These are phyloP conservation scores for Tillandsia fasciculata DNA, from an alignment of 176 grass and related monocot species.

Conservation along the genomic window DNA sequence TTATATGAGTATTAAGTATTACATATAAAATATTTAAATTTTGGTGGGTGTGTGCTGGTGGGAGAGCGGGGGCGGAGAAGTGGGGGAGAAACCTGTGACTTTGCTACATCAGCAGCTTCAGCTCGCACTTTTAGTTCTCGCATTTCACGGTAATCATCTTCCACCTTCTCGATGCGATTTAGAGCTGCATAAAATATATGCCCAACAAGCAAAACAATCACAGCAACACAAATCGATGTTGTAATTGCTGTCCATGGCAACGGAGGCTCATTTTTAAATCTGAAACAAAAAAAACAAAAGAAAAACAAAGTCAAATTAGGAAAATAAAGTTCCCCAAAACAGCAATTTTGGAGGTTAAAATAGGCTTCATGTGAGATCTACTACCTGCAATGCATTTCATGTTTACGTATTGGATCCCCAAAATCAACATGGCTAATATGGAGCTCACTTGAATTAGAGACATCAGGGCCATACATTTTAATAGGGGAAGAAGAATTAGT, in stretches of 20 bases:
- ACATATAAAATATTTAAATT: too few relatives aligned
- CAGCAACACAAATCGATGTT: conserved; percentile 40
- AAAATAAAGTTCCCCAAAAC: not conserved
- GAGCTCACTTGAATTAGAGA: conserved; percentile 18
- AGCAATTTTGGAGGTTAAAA: not conserved
- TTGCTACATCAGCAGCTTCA: conserved; percentile 80
- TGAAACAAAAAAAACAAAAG: conserved; percentile 21
- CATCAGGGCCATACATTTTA: conserved; percentile 64
- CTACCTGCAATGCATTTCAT: conserved; percentile 87
- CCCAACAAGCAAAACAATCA: conserved; percentile 67
- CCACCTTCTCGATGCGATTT: conserved; percentile 59
- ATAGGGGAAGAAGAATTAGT: conserved; percentile 52
- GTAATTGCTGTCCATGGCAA: conserved; percentile 65
- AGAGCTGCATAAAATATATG: conserved; percentile 66
- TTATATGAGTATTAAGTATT: too few relatives aligned
- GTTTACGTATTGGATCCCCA: conserved; percentile 57
- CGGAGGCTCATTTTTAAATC: conserved; percentile 46
- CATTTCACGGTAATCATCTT: conserved; percentile 55
- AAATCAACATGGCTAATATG: conserved; percentile 52
- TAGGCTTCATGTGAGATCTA: not conserved
- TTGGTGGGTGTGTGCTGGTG: not conserved
- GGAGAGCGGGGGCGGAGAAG: not conserved
- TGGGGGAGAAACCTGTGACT: conserved; percentile 46
- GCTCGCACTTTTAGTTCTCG: conserved; percentile 53
- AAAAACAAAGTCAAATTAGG: not conserved